Percentiles rank a stretch among this genome's conserved stretches.
Evolutionary conservation across 495 filamentous ascomycete species (phyloP).

Genomic region (Hyaloscypha finlandica): DNA sequence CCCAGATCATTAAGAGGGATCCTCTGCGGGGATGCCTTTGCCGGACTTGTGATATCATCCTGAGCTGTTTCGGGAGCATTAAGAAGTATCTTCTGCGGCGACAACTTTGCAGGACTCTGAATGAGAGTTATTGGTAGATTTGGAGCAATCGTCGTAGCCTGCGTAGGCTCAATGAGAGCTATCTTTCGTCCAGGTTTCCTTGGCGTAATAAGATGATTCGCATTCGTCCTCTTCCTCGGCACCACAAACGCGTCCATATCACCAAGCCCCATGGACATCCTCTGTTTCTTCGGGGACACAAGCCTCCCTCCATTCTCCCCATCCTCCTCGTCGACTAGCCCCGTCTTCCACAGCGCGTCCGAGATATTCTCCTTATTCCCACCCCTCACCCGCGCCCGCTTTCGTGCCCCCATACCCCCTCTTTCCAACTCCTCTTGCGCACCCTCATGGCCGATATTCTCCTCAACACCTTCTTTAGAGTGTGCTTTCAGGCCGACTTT

Average conservation of each 20-base stretch:
- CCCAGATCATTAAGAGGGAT: neutral
- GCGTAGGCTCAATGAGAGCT: neutral
- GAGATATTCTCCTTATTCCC: slow-evolving; percentile 30
- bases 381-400: slow-evolving; percentile 21
- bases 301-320: neutral
- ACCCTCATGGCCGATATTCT: slow-evolving; percentile 15
- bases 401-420: slow-evolving; percentile 30
- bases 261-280: neutral
- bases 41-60: neutral
- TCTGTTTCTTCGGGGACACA: neutral
- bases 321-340: neutral
- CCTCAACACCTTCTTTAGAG: slow-evolving; percentile 11
- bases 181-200: slow-evolving; percentile 26
- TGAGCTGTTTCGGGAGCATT: neutral
- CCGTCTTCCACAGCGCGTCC: slow-evolving; percentile 25
- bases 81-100: neutral
- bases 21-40: neutral
- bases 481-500: slow-evolving; percentile 13
- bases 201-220: slow-evolving; percentile 32
- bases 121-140: neutral
- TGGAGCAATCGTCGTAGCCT: neutral
- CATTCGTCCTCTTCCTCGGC: slow-evolving; percentile 32
- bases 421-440: slow-evolving; percentile 28
- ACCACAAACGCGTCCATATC: slow-evolving; percentile 22
- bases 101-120: neutral